phyloP scores from a whole-genome alignment of 1,284 basidiomycete species.

The Singerocomus rubriflavus region DNA sequence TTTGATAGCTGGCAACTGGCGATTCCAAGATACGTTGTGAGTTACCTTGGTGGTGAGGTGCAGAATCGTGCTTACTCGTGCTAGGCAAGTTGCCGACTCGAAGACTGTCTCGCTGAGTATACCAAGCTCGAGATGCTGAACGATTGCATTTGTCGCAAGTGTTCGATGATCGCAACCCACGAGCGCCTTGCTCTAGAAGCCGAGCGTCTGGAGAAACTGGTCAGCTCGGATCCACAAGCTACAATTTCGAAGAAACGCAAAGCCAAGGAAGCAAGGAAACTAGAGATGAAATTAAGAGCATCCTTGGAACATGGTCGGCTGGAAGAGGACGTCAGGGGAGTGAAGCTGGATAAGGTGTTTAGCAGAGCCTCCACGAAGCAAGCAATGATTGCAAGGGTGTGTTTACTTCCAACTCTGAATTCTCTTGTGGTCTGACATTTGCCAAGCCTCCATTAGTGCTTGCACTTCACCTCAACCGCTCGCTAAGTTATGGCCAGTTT shows the following conservation, averaged over 20 bases:
- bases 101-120: constrained; percentile 77
- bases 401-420: constrained; percentile 3
- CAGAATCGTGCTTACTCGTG: constrained; percentile 9
- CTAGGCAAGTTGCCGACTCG: constrained; percentile 57
- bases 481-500: constrained; percentile 72
- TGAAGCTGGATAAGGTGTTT: constrained; percentile 70
- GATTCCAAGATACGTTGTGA: constrained; percentile 59
- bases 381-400: constrained; percentile 80
- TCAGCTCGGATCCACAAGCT: constrained; percentile 40
- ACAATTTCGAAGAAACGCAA: constrained; percentile 68
- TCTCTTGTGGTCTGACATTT: constrained; percentile 16
- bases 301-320: constrained; percentile 73
- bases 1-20: constrained; percentile 82
- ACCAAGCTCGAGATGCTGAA: constrained; percentile 77
- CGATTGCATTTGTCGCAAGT: constrained; percentile 84
- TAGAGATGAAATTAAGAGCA: constrained; percentile 56
- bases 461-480: constrained; percentile 84
- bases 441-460: constrained; percentile 76
- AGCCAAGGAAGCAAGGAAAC: constrained; percentile 62
- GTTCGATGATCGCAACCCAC: constrained; percentile 72
- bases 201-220: constrained; percentile 48
- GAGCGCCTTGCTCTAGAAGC: constrained; percentile 57
- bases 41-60: constrained; percentile 21
- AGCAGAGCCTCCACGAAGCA: constrained; percentile 81
- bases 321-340: constrained; percentile 75